Evolutionary conservation across 306 rosid species (phyloP), one percentile per base, ranked within the genome.

Genomic region (Inga oerstediana): DNA sequence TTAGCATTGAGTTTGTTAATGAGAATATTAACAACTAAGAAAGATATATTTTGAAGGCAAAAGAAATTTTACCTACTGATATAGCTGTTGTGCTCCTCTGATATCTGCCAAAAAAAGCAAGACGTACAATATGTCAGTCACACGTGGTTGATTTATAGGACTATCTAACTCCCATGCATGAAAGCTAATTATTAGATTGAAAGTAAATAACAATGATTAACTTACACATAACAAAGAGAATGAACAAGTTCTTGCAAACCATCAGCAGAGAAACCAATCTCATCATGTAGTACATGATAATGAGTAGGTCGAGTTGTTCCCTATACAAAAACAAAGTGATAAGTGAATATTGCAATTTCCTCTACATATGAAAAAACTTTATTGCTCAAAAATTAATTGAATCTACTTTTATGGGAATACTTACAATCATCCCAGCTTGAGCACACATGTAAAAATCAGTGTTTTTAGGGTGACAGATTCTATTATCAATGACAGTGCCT

Each of bases 391-490:
- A 81, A 7, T 19, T 11, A 30, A 2, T 30, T 72, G n/a, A 79
- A 62, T 62, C 15, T 46, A 68, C 15, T 82, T 51, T 32, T 56
- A 71, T 16, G n/a, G 80, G 14, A 69, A 58, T 56, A 77, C 90
- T 76, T 67, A 82, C 90, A 46, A 88, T 85, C 56, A 37, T 45
- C 30, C 90, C 88, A 58, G 81, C 85, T 45, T 85, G 90, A 48
- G 88, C 88, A 82, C 87, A 88, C 77, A 88, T 46, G 64, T 88
- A 85, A 34, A 88, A 88, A 45, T 88, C 90, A 80, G 77, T 88
- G 68, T 80, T 72, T 69, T 35, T 77, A 1, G 85, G 84, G 51
- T 88, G 83, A 52, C 90, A 88, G 32, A 83, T 43, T 46, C 2
- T 59, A 43, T 27, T 85, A 61, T 88, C 90, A 58, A 85, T 67